Conservation (phyloP, 139 green algal genomes). For the Spirogloea muscicola region DNA sequence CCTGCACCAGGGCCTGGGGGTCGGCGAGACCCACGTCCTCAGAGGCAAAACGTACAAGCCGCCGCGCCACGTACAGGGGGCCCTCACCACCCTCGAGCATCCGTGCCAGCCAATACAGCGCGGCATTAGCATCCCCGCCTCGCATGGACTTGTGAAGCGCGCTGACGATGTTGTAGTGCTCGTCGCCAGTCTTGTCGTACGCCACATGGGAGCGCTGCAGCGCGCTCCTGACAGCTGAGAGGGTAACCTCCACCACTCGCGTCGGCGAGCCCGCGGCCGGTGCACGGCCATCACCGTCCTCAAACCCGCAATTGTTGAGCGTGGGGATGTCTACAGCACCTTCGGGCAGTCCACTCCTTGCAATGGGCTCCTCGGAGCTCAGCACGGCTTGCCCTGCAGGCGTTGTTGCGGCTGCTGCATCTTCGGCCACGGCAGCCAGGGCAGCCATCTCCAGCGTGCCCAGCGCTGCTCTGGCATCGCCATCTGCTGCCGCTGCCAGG, state of each 20-base stretch:
- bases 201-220: conserved; percentile 3
- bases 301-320: neutral
- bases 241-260: neutral
- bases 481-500: neutral
- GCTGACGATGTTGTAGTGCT: conserved; percentile 20
- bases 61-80: conserved; percentile 14
- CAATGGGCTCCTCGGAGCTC: too few species aligned
- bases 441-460: conserved; percentile 1
- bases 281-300: neutral
- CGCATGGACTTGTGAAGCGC: conserved; percentile 24
- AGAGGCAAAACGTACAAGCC: conserved; percentile 3
- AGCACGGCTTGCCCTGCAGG: too few species aligned
- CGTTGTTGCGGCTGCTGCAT: neutral
- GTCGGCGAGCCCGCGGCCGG: neutral
- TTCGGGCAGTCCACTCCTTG: too few species aligned
- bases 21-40: conserved; percentile 19
- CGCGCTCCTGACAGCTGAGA: neutral
- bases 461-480: conserved; percentile 3
- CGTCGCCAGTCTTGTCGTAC: conserved; percentile 13
- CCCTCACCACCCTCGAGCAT: conserved; percentile 18
- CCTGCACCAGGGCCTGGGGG: conserved; percentile 6
- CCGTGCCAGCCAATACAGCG: conserved; percentile 11
- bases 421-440: neutral
- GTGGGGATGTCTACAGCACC: too few species aligned
- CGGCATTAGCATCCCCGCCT: conserved; percentile 3